A percentile compares a stretch with the other conserved stretches of the same genome.
These are phyloP conservation scores for Pouteria glomerata DNA, from an alignment of 148 eudicot species.

Conservation along the genomic window DNA sequence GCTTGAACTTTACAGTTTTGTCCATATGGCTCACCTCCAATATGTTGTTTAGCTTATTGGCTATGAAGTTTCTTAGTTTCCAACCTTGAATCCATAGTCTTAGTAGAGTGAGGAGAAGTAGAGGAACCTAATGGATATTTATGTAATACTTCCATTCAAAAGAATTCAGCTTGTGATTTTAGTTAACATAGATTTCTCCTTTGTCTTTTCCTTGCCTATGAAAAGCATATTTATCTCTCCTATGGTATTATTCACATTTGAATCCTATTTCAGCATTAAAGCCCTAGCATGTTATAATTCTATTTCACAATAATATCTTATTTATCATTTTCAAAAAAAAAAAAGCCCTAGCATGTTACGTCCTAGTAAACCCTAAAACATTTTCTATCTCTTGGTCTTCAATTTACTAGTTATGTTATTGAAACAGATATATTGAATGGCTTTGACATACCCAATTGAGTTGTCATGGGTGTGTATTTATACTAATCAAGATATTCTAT, in stretches of 20 bases:
- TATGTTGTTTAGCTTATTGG: background rate
- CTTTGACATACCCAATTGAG: no score
- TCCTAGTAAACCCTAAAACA: background rate
- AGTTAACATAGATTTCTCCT: background rate
- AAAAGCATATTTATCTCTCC: no score
- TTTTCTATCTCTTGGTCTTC: background rate
- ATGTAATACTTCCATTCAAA: background rate
- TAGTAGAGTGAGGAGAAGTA: background rate
- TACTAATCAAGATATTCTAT: no score
- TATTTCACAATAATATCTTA: no score
- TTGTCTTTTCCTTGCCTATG: no score
- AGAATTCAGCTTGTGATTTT: background rate
- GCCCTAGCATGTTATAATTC: background rate
- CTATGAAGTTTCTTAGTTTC: background rate
- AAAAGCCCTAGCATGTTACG: no score
- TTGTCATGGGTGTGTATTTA: no score
- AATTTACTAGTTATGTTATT: background rate
- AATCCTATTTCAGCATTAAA: background rate
- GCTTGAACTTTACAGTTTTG: background rate
- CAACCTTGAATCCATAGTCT: background rate
- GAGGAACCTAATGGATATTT: background rate
- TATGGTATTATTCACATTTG: no score
- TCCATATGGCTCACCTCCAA: background rate
- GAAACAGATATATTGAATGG: no score
- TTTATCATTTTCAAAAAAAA: no score